Conservation (phyloP, 1,139 yeast species). For the Starmera stellimalicola region DNA sequence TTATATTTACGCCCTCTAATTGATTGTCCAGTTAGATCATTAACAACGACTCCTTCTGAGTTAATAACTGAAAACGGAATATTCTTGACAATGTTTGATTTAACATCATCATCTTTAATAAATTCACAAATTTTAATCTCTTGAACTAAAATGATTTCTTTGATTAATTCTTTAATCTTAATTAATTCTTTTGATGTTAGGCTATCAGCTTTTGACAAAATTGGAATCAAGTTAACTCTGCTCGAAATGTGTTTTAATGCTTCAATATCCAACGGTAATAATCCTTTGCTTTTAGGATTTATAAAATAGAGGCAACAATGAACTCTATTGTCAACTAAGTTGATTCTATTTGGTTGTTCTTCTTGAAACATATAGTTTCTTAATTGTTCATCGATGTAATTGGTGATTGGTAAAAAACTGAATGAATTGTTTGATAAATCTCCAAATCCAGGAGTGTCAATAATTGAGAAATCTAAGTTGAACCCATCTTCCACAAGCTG, state of each 20-base stretch:
- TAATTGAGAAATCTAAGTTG: conserved; percentile 40
- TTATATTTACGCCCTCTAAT: conserved; percentile 56
- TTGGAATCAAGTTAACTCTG: conserved; percentile 67
- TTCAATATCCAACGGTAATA: conserved; percentile 51
- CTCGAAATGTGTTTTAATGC: conserved; percentile 59
- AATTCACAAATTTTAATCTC: conserved; percentile 51
- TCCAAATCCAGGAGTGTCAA: conserved; percentile 78
- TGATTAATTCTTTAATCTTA: conserved; percentile 36
- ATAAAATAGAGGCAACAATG: conserved; percentile 74
- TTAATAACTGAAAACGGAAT: conserved; percentile 59
- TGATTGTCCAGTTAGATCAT: conserved; percentile 25
- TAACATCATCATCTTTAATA: conserved; percentile 32
- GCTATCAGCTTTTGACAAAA: conserved; percentile 68
- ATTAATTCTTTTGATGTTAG: conserved; percentile 32
- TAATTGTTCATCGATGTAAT: conserved; percentile 55
- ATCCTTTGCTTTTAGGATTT: conserved; percentile 42
- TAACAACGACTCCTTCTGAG: conserved; percentile 26
- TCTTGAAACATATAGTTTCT: conserved; percentile 51
- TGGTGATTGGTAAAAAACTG: conserved; percentile 49
- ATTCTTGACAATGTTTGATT: conserved; percentile 20
- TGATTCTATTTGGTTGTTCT: conserved; percentile 57
- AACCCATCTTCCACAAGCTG: conserved; percentile 43
- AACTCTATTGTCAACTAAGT: conserved; percentile 47
- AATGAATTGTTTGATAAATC: conserved; percentile 52
- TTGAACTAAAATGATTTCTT: conserved; percentile 33